phyloP scores from a whole-genome alignment of 345 rosid species.

The Carallia pectinifolia region DNA sequence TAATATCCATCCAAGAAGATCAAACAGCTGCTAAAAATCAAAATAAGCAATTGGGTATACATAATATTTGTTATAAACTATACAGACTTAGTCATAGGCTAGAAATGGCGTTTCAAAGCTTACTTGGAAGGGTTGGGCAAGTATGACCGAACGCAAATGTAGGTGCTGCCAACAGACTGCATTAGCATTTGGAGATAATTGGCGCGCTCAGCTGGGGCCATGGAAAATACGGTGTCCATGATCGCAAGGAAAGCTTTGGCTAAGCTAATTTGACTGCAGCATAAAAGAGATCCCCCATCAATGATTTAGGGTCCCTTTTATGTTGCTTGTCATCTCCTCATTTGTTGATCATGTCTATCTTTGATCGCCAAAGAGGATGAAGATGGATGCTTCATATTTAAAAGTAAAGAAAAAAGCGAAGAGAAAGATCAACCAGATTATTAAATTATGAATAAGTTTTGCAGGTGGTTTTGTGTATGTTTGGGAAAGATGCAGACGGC shows the following conservation, averaged over 20 bases:
- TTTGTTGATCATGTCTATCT: not conserved
- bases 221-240: constrained; percentile 57
- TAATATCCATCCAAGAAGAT: constrained; percentile 51
- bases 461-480: no score
- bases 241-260: constrained; percentile 5
- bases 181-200: constrained; percentile 43
- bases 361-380: not conserved
- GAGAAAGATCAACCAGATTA: not conserved
- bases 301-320: not conserved
- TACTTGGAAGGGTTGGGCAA: constrained; percentile 48
- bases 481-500: no score
- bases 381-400: constrained; percentile 1
- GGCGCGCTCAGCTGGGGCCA: constrained; percentile 36
- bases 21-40: constrained; percentile 41
- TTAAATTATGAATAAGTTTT: no score
- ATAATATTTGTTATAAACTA: not conserved
- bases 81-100: no score
- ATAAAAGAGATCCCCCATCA: not conserved
- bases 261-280: not conserved
- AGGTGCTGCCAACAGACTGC: constrained; percentile 48
- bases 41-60: not conserved
- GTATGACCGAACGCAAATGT: constrained; percentile 68
- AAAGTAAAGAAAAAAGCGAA: not conserved
- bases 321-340: constrained; percentile 2
- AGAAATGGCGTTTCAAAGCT: not conserved